These are phyloP conservation scores for Balakata baccata DNA, from an alignment of 345 rosid genomes.

Conservation along the genomic window DNA sequence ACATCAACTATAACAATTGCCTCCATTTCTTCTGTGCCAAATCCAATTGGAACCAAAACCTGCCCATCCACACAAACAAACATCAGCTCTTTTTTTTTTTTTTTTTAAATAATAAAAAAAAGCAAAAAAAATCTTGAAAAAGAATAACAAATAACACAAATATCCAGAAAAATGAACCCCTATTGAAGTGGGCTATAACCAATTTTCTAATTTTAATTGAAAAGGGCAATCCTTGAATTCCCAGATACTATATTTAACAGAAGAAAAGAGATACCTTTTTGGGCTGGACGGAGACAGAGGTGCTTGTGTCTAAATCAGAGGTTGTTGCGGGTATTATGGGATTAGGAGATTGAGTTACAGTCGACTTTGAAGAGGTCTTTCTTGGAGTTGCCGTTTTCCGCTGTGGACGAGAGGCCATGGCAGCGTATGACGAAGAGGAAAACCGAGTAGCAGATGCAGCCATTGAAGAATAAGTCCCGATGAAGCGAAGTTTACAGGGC, in stretches of 20 bases:
- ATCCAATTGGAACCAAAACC: constrained; percentile 87
- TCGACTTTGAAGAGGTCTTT: constrained; percentile 22
- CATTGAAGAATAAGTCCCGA: constrained; percentile 12
- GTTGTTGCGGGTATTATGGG: constrained; percentile 19
- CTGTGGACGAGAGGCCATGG: constrained; percentile 27
- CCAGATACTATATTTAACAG: too few relatives aligned
- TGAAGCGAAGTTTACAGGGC: constrained; percentile 12
- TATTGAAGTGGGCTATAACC: not conserved
- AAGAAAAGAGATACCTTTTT: constrained; percentile 51
- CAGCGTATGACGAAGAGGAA: constrained; percentile 19
- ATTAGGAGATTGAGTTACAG: constrained; percentile 17
- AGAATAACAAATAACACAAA: not conserved
- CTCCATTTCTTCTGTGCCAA: constrained; percentile 92
- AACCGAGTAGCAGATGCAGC: constrained; percentile 20
- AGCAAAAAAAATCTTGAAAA: not conserved
- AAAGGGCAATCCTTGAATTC: not conserved
- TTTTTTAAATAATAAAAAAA: too few relatives aligned
- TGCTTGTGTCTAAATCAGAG: not conserved
- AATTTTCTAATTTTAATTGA: too few relatives aligned
- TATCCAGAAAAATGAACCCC: not conserved
- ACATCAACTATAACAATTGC: constrained; percentile 75
- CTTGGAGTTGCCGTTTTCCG: constrained; percentile 15
- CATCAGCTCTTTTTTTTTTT: not conserved
- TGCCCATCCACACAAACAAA: constrained; percentile 26
- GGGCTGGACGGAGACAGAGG: constrained; percentile 24